Base-by-base conservation (phyloP, 2,329 filamentous ascomycete genomes). In the Cytospora schulzeri region DNA sequence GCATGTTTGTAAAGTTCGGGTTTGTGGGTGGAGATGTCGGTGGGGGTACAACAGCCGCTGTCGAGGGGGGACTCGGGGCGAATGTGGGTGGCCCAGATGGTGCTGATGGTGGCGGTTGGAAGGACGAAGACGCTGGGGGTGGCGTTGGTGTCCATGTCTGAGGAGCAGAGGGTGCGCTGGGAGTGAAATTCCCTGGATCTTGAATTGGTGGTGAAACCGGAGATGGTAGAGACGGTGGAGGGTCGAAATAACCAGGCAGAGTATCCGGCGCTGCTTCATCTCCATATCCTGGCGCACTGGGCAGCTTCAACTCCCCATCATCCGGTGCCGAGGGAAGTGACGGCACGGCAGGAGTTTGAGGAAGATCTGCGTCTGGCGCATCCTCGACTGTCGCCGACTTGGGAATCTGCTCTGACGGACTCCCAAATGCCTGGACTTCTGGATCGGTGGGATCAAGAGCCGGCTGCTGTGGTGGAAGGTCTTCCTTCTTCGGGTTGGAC, bases 401-500 rank as follows among this genome's bases (percentile, higher is more conserved):
- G 1, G 78, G 75, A 17, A 45, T 64, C 14, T 63, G 31, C 2
- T 41, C 63, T 7, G 65, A 14, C 8, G 62, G 35, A 38, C 77
- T 76, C 57, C 76, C 80, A 58, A 88, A 77, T 51, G 80, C 76
- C 71, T 85, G 83, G 1, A 90, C 85, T 58, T 91, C 88, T 2
- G 87, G 84, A 67, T 92, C 89, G 61, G 83, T 82, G 1, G 85
- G 83, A 70, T 88, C 86, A n/a, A 90, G 76, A 2, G 77, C 72
- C 51, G 76, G 73, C 26, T 76, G 79, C 52, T 83, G 80, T 24
- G 77, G 71, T 35, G 80, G 77, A 11, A 79, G 76, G 62, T 85
- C 81, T 60, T 88, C 81, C 5, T 79, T 82, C 63, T 86, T 86
- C 0, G 94, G 94, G 72, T 98, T 98, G 9, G 91, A 91, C 62